Conservation (phyloP, 495 filamentous ascomycete species). For the Neurospora tetraspora region DNA sequence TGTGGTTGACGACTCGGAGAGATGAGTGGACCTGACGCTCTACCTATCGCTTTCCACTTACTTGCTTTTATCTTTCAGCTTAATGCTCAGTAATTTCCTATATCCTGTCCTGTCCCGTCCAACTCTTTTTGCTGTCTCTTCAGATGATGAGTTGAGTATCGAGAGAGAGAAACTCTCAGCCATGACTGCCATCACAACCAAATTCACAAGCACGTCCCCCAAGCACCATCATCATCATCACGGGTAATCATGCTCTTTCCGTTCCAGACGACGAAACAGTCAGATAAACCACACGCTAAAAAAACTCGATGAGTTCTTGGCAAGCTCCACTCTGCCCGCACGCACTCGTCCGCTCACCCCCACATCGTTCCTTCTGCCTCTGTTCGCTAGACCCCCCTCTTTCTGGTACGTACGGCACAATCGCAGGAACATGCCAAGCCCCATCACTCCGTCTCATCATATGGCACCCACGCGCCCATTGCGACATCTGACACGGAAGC, state of each 20-base stretch:
- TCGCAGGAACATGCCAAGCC: neutral
- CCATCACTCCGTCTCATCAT: neutral
- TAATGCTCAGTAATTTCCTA: neutral
- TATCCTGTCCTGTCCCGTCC: neutral
- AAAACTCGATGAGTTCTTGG: neutral
- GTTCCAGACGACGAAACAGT: neutral
- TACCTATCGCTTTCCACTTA: neutral
- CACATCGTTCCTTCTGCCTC: neutral
- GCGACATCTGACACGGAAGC: neutral
- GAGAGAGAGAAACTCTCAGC: no score
- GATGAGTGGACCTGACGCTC: neutral
- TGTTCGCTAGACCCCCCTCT: neutral
- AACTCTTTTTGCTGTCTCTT: neutral
- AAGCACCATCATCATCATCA: neutral
- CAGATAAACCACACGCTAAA: neutral
- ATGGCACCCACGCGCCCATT: neutral
- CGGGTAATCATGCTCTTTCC: neutral
- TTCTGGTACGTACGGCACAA: neutral
- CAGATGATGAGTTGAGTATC: no score
- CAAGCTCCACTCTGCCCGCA: neutral
- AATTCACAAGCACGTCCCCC: neutral
- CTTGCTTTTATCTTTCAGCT: neutral
- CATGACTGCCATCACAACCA: neutral
- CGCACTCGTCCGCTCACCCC: neutral
- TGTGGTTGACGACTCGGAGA: neutral